Conservation (phyloP, 2,329 filamentous ascomycete species). For the Fusarium setosum region DNA sequence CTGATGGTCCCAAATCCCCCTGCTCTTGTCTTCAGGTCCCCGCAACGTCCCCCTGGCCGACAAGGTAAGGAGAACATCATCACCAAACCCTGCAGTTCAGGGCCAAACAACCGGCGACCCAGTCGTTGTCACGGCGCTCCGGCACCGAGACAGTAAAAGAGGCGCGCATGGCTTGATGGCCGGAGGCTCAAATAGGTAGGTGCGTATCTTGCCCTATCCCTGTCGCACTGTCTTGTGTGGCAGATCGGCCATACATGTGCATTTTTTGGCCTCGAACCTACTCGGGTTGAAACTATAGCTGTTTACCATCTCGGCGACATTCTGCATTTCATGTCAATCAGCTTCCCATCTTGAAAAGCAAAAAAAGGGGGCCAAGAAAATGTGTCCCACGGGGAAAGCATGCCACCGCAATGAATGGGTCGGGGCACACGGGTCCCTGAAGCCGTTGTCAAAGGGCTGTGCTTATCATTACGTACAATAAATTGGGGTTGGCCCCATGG, state of each 20-base stretch:
- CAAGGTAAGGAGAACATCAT: too few species aligned
- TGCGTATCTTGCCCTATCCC: not conserved
- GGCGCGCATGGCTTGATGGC: not conserved
- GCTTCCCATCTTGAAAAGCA: not conserved
- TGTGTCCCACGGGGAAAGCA: conserved; percentile 7
- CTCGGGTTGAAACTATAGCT: not conserved
- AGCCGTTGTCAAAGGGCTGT: conserved; percentile 10
- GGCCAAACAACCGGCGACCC: not conserved
- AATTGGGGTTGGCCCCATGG: too few species aligned
- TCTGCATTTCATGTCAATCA: not conserved
- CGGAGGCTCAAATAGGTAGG: conserved; percentile 8
- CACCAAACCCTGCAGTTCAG: too few species aligned
- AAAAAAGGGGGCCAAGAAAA: not conserved
- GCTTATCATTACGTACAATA: conserved; percentile 35
- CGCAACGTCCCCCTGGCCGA: not conserved
- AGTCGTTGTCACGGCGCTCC: not conserved
- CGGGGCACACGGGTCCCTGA: conserved; percentile 25
- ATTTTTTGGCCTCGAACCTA: not conserved
- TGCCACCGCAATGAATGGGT: not conserved
- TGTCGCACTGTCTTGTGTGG: not conserved
- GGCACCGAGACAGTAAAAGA: too few species aligned
- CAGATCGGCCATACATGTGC: not conserved
- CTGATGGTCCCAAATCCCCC: too few species aligned
- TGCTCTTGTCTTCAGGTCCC: not conserved
- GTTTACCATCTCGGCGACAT: not conserved